phyloP scores from a whole-genome alignment of 192 early-diverging fungal species.

The Backusella morwellensis region DNA sequence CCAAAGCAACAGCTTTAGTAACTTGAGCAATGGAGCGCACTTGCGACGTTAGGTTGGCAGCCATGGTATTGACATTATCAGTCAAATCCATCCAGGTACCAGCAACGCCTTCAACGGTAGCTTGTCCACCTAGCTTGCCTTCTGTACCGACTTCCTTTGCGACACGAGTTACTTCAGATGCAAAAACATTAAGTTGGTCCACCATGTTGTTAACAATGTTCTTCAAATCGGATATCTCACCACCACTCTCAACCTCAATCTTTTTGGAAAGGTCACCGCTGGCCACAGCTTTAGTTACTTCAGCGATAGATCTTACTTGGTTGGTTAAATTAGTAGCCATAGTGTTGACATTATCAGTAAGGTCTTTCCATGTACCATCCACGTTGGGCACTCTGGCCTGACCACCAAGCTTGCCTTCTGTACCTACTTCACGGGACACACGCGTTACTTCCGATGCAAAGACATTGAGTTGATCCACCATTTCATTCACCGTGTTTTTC shows the following conservation, averaged over 20 bases:
- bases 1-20: too few relatives aligned
- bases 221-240: constrained; percentile 53
- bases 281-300: constrained; percentile 60
- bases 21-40: too few relatives aligned
- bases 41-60: too few relatives aligned
- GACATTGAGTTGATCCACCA: constrained; percentile 63
- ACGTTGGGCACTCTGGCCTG: constrained; percentile 56
- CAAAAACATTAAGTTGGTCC: constrained; percentile 47
- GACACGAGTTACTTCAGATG: constrained; percentile 53
- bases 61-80: too few relatives aligned
- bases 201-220: constrained; percentile 57
- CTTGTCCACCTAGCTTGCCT: constrained; percentile 57
- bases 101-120: constrained; percentile 7
- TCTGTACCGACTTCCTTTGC: constrained; percentile 57
- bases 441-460: constrained; percentile 58
- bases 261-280: constrained; percentile 53
- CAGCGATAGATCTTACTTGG: constrained; percentile 61
- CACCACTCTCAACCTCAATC: constrained; percentile 53
- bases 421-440: constrained; percentile 62
- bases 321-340: constrained; percentile 61
- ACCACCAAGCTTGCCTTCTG: constrained; percentile 57
- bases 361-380: constrained; percentile 60
- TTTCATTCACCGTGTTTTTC: constrained; percentile 80
- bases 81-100: constrained; percentile 58
- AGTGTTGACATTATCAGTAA: constrained; percentile 63